These are phyloP conservation scores for Scedosporium apiospermum DNA, from an alignment of 2,329 filamentous ascomycete species.

Conservation along the genomic window DNA sequence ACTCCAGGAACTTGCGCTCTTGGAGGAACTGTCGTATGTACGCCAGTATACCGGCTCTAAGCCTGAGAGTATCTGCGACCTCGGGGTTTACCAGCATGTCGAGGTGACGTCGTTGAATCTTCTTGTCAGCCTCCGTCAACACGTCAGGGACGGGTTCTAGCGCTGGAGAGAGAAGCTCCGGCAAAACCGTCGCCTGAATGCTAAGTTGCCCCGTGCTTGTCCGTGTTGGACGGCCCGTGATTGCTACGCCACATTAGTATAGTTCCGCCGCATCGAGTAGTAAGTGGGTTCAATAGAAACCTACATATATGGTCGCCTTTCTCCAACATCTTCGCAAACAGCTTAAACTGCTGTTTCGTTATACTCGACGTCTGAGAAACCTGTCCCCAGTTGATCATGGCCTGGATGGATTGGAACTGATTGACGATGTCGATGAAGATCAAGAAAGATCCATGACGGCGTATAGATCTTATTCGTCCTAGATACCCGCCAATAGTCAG, in stretches of 20 bases:
- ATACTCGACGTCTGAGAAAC: slow-evolving; percentile 21
- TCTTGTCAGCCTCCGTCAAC: slow-evolving; percentile 61
- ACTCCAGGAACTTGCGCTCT: slow-evolving; percentile 66
- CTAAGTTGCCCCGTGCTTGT: slow-evolving; percentile 70
- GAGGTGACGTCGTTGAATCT: slow-evolving; percentile 70
- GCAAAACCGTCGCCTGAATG: slow-evolving; percentile 57
- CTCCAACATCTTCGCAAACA: slow-evolving; percentile 56
- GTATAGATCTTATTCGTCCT: slow-evolving; percentile 68
- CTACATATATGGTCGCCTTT: slow-evolving; percentile 78
- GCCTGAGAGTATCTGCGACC: slow-evolving; percentile 58
- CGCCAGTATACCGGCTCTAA: slow-evolving; percentile 66
- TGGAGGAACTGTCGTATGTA: slow-evolving; percentile 67
- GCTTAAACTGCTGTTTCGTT: slow-evolving; percentile 38
- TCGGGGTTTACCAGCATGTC: slow-evolving; percentile 71
- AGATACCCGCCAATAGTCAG: slow-evolving; percentile 19
- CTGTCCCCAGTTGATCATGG: slow-evolving; percentile 59
- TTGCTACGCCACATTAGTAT: slow-evolving; percentile 35
- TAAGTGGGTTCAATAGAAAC: slow-evolving; percentile 23
- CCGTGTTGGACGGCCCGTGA: slow-evolving; percentile 60
- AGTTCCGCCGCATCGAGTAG: slow-evolving; percentile 11
- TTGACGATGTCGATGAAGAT: slow-evolving; percentile 76
- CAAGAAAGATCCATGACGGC: slow-evolving; percentile 65
- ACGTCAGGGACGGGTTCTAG: slow-evolving; percentile 69
- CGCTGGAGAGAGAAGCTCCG: slow-evolving; percentile 64
- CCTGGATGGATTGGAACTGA: slow-evolving; percentile 63